phyloP scores from a whole-genome alignment of 1,139 yeast species.

The Protomyces inouyei region DNA sequence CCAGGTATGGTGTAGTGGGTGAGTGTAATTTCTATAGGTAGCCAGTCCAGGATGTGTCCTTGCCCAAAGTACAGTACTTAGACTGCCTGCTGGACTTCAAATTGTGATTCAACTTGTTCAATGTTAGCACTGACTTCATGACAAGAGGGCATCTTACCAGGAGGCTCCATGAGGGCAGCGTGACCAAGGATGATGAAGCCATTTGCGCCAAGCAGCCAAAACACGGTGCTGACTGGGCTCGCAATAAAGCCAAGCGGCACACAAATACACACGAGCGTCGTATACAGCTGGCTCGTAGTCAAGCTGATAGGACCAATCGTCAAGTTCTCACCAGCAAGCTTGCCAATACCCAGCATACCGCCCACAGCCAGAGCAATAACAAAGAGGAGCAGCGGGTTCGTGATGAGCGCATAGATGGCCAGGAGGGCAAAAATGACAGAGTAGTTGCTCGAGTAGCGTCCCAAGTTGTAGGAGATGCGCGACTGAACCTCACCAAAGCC shows the following conservation, averaged over 20 bases:
- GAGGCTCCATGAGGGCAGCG: constrained; percentile 93
- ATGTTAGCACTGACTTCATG: neutral
- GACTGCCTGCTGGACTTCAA: constrained; percentile 27
- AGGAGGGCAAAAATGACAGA: constrained; percentile 67
- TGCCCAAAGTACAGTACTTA: neutral
- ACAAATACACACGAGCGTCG: constrained; percentile 39
- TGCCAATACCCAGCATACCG: constrained; percentile 75
- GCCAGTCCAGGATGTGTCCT: no score
- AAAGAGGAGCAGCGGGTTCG: constrained; percentile 77
- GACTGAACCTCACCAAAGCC: constrained; percentile 86
- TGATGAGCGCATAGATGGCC: constrained; percentile 65
- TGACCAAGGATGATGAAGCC: constrained; percentile 82
- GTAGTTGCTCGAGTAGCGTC: constrained; percentile 85
- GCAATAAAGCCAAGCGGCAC: constrained; percentile 90
- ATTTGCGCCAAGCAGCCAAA: constrained; percentile 97
- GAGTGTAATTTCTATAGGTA: no score
- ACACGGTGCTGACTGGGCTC: constrained; percentile 83
- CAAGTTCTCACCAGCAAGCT: constrained; percentile 75
- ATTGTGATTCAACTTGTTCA: constrained; percentile 37
- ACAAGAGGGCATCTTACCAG: constrained; percentile 54
- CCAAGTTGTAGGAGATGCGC: constrained; percentile 77
- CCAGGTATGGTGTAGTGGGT: no score
- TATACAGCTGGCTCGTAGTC: constrained; percentile 80
- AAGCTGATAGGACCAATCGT: constrained; percentile 45
- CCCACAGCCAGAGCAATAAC: constrained; percentile 55